Evolutionary conservation across 352 stramenopile species (phyloP), one percentile per base, ranked within the genome.

Genomic region (Pythium rhizo-oryzae): DNA sequence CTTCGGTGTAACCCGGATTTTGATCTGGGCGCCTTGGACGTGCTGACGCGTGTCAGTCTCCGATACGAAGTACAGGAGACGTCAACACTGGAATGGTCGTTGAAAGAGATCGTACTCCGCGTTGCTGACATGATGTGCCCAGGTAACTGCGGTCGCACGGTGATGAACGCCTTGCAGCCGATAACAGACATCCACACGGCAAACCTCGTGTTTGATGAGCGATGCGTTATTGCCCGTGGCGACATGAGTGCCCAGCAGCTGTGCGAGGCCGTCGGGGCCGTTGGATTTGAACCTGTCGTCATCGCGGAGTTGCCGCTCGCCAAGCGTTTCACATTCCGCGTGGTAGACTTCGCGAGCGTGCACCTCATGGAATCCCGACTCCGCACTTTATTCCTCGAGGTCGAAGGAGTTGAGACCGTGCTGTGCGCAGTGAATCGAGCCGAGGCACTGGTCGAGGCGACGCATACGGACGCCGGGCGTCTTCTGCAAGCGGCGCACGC

Each of bases 91-190:
- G 25, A 53, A 12, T 93, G 85, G 85, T 69, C 74, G 15, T 69
- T 65, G 39, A 90, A 90, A 67, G 80, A 93, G 68, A 71, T 93
- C 39, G 81, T 90, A 28, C 57, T 95, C 13, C 67, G 71, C 21
- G 80, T 95, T 13, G 69, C 78, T 28, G 87, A 88, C 23, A 95
- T 95, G 82, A 95, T 95, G 85, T 95, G 87, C 58, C 75, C 82
- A 18, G 77, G 74, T 41, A 93, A 92, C 51, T 95, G 87, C 52
- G 87, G 87, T 16, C 77, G 71, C n/a, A 87, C 85, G 3, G 82
- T 95, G 23, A 66, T 94, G 24, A 87, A 86, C 41, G 80, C 85
- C 6, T 60, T 90, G 13, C 75, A 70, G 0, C 71, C 65, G 47
- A 76, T 90, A 18, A 60, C 75, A 39, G 62, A 77, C 1, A 79